A percentile compares a stretch with the other conserved stretches of the same genome.
These are phyloP conservation scores for Colletotrichum agaves DNA, from an alignment of 2,329 filamentous ascomycete species.

Conservation along the genomic window DNA sequence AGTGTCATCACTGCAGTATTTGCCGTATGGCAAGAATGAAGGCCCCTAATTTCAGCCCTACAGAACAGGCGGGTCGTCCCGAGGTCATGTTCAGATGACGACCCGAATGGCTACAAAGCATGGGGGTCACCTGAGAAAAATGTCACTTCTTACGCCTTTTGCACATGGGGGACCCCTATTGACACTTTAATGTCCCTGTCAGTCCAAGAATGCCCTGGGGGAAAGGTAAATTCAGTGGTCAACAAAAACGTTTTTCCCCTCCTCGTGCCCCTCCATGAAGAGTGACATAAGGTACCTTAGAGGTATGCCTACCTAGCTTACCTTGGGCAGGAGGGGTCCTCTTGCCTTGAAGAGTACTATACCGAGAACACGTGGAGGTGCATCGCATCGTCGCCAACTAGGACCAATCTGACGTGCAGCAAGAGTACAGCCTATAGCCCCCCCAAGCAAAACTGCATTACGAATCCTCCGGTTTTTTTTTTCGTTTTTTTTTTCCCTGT, in stretches of 20 bases:
- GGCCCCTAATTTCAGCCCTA: constrained; percentile 31
- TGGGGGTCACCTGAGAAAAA: background rate
- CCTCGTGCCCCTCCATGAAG: background rate
- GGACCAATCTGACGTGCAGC: constrained; percentile 36
- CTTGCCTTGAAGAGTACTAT: background rate
- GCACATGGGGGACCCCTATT: too few species aligned
- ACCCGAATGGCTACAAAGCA: constrained; percentile 4
- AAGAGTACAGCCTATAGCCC: background rate
- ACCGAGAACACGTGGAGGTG: constrained; percentile 23
- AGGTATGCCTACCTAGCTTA: too few species aligned
- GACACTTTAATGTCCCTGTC: too few species aligned
- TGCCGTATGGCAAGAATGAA: background rate
- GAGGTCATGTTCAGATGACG: constrained; percentile 11
- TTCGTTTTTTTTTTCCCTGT: background rate
- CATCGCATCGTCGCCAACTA: constrained; percentile 10
- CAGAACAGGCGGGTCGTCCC: constrained; percentile 26
- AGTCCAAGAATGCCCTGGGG: too few species aligned
- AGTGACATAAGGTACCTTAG: too few species aligned
- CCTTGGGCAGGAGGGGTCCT: too few species aligned
- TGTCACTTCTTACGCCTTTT: too few species aligned
- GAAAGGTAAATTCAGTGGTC: too few species aligned
- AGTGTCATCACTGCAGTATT: background rate
- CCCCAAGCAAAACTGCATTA: constrained; percentile 22
- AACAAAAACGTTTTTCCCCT: background rate
- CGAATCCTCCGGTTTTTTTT: constrained; percentile 22